These are phyloP conservation scores for Solanum etuberosum DNA, from an alignment of 257 asterid species.

Conservation along the genomic window DNA sequence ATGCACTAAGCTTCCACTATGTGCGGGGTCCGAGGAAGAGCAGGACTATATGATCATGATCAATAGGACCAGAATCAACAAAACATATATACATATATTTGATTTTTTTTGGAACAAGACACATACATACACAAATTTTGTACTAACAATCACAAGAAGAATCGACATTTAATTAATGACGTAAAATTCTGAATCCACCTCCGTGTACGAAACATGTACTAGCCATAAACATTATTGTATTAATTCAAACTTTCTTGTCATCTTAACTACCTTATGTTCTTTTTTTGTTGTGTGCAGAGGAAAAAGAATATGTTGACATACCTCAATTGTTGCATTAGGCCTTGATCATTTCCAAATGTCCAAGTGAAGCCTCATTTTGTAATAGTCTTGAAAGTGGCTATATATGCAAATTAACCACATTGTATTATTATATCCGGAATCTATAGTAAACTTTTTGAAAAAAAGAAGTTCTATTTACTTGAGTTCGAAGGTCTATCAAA, in stretches of 20 bases:
- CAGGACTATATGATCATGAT: background rate
- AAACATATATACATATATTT: background rate
- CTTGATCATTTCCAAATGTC: constrained; percentile 1
- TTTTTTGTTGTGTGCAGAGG: constrained; percentile 1
- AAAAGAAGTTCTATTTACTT: background rate
- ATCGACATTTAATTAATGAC: background rate
- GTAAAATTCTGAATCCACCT: background rate
- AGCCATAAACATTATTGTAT: background rate
- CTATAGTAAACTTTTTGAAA: background rate
- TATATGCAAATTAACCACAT: background rate
- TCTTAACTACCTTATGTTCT: background rate
- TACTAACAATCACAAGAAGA: background rate
- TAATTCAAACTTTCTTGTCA: background rate
- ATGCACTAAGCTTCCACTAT: background rate
- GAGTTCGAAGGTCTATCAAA: background rate
- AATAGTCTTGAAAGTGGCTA: background rate
- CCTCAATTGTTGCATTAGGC: constrained; percentile 19
- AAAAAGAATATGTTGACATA: constrained; percentile 6
- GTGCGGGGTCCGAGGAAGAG: background rate
- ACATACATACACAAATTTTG: background rate
- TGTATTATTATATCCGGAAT: background rate
- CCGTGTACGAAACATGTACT: background rate
- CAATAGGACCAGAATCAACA: background rate
- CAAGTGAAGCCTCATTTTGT: background rate
- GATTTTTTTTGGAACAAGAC: background rate